These are phyloP conservation scores for Knoxia roxburghii DNA, from an alignment of 257 asterid species.

Conservation along the genomic window DNA sequence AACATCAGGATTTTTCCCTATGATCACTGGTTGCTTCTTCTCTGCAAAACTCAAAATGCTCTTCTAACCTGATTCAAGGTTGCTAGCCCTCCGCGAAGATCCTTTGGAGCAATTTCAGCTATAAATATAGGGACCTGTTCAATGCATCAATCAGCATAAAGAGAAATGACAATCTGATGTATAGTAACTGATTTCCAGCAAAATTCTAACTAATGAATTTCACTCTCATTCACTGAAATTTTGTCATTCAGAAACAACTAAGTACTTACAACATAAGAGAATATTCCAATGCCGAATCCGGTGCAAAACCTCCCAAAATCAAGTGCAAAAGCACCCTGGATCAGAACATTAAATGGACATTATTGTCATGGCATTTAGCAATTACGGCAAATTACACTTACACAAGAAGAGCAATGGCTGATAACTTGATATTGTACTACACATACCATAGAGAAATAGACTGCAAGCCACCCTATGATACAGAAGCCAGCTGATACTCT, in stretches of 20 bases:
- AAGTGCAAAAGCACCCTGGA: constrained; percentile 55
- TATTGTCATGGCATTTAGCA: neutral
- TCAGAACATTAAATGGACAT: neutral
- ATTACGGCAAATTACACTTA: neutral
- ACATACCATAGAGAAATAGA: constrained; percentile 53
- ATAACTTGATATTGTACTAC: neutral
- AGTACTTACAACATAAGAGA: constrained; percentile 65
- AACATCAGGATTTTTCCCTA: neutral
- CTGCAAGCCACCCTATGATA: constrained; percentile 67
- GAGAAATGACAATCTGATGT: neutral
- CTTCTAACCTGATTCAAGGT: constrained; percentile 62
- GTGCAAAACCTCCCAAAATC: constrained; percentile 74
- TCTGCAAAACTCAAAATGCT: neutral
- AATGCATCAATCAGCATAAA: neutral
- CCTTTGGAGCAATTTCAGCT: constrained; percentile 79
- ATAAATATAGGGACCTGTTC: constrained; percentile 72
- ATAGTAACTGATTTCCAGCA: too few relatives aligned
- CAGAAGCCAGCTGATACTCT: constrained; percentile 64
- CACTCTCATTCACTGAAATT: too few relatives aligned
- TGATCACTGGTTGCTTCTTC: neutral
- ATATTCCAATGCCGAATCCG: constrained; percentile 79
- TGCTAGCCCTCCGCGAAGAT: constrained; percentile 84
- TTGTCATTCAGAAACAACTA: neutral
- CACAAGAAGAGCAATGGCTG: too few relatives aligned
- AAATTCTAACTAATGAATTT: too few relatives aligned